A percentile compares a stretch with the other conserved stretches of the same genome.
These are phyloP conservation scores for Colletotrichum graminicola DNA, from an alignment of 2,329 filamentous ascomycete genomes.

Conservation along the genomic window DNA sequence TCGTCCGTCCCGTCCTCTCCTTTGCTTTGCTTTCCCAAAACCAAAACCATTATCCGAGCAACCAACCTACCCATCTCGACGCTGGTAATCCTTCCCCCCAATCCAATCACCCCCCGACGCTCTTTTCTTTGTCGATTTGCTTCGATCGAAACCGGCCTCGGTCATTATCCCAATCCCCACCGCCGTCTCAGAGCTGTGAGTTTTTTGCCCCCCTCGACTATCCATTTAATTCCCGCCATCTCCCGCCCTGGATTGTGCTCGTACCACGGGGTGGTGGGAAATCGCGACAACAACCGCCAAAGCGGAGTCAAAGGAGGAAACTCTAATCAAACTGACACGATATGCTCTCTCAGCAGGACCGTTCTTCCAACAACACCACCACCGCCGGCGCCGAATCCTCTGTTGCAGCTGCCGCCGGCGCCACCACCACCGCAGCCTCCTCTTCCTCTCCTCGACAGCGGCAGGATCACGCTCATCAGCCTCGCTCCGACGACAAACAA, in stretches of 20 bases:
- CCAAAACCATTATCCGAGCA: conserved; percentile 41
- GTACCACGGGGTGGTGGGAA: conserved; percentile 37
- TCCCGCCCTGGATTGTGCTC: conserved; percentile 35
- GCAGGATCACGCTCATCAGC: conserved; percentile 32
- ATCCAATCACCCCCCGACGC: conserved; percentile 40
- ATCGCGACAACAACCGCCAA: conserved; percentile 40
- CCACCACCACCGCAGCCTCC: conserved; percentile 25
- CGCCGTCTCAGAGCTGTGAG: conserved; percentile 33
- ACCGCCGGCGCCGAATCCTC: conserved; percentile 23
- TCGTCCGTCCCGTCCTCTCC: conserved; percentile 40
- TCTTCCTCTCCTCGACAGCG: conserved; percentile 36
- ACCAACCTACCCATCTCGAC: conserved; percentile 38
- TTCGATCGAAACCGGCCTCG: conserved; percentile 42
- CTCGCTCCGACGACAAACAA: conserved; percentile 26
- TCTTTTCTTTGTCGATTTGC: conserved; percentile 44
- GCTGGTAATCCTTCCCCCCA: conserved; percentile 34
- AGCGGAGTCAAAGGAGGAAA: conserved; percentile 42
- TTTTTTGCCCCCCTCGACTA: conserved; percentile 27
- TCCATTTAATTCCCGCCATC: conserved; percentile 37
- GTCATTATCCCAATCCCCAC: conserved; percentile 32
- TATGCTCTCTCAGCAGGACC: conserved; percentile 40
- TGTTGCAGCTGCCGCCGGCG: conserved; percentile 21
- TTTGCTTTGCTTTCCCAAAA: conserved; percentile 43
- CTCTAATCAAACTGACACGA: conserved; percentile 44
- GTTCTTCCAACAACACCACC: conserved; percentile 34